Percentiles rank a stretch among this genome's conserved stretches.
Evolutionary conservation across 495 filamentous ascomycete genomes (phyloP).

Genomic region (Aspergillus sclerotioniger): DNA sequence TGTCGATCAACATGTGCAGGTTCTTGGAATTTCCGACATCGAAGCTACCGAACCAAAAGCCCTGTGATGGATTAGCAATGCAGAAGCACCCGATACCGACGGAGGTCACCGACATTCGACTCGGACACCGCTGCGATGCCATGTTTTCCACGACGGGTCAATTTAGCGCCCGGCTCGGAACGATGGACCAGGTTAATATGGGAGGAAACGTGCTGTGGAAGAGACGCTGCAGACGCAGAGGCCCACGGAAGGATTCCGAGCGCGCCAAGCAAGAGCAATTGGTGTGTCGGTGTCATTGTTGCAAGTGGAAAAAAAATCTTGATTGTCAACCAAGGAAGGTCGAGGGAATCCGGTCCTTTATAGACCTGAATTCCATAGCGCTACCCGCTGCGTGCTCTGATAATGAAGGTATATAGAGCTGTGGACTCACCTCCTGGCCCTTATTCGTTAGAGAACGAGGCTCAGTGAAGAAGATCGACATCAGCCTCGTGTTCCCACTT

Average conservation of each 20-base stretch:
- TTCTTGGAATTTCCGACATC: conserved; percentile 3
- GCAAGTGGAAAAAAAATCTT: neutral
- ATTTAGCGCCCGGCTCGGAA: neutral
- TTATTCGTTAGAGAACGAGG: neutral
- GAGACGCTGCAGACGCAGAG: neutral
- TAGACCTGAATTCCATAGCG: neutral
- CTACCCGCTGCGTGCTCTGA: too few relatives aligned
- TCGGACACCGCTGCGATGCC: neutral
- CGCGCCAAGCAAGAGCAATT: neutral
- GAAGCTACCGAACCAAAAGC: conserved; percentile 12
- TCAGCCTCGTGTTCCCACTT: neutral
- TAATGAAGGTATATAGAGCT: neutral
- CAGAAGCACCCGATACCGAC: too few relatives aligned
- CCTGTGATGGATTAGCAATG: neutral
- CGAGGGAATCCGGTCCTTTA: neutral
- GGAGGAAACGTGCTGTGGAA: neutral
- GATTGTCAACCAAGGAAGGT: neutral
- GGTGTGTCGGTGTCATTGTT: neutral
- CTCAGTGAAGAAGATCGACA: neutral
- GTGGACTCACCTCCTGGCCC: neutral
- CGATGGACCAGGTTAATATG: neutral
- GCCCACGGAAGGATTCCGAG: neutral
- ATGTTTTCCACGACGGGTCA: neutral
- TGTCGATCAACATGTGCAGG: conserved; percentile 9
- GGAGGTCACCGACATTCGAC: neutral